These are phyloP conservation scores for Saccharomycopsis crataegensis DNA, from an alignment of 1,139 yeast species.

Conservation along the genomic window DNA sequence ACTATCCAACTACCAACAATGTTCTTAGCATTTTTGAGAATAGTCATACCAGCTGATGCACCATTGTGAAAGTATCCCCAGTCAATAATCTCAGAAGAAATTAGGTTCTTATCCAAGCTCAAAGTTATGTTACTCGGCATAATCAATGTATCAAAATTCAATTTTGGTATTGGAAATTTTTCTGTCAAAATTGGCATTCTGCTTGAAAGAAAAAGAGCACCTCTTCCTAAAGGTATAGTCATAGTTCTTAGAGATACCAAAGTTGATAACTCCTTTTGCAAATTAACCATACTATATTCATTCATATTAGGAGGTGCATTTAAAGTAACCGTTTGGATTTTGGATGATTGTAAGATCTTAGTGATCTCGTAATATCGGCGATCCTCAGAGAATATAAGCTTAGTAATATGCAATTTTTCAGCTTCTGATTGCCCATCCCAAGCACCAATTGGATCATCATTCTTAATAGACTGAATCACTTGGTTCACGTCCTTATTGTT, in stretches of 20 bases:
- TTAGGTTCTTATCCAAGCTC: conserved; percentile 46
- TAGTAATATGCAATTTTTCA: conserved; percentile 58
- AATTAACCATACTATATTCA: conserved; percentile 51
- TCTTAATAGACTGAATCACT: conserved; percentile 39
- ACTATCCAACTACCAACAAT: conserved; percentile 90
- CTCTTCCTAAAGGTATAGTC: conserved; percentile 73
- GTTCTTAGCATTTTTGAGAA: conserved; percentile 61
- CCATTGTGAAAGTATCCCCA: conserved; percentile 97
- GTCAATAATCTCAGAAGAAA: conserved; percentile 44
- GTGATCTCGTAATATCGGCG: conserved; percentile 75
- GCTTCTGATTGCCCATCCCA: conserved; percentile 68
- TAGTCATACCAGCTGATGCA: conserved; percentile 76
- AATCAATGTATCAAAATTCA: conserved; percentile 63
- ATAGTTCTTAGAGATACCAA: conserved; percentile 66
- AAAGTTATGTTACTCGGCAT: conserved; percentile 64
- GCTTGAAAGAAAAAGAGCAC: conserved; percentile 61
- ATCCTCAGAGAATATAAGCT: conserved; percentile 68
- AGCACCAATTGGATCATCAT: conserved; percentile 44
- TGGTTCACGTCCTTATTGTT: conserved; percentile 37
- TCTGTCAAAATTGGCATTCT: conserved; percentile 79
- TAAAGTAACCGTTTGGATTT: conserved; percentile 44
- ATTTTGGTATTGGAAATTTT: conserved; percentile 68
- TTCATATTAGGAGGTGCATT: conserved; percentile 24
- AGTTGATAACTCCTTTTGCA: conserved; percentile 59
- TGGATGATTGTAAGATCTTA: conserved; percentile 61